Conservation (phyloP, 352 stramenopile genomes). For the Globisporangium heterothallicum region DNA sequence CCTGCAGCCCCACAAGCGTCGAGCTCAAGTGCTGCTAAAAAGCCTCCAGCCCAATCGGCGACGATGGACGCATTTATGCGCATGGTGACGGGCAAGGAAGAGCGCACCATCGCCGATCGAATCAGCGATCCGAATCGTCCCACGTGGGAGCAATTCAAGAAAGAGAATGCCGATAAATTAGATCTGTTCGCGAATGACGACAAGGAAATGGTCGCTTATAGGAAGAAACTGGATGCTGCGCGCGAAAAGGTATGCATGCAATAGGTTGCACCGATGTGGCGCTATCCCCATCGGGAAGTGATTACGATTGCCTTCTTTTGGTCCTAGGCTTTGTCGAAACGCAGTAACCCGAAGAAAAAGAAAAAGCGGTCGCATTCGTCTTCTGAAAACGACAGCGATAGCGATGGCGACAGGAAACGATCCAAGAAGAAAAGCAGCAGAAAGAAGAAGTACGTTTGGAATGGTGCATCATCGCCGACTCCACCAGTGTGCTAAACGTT, state of each 20-base stretch:
- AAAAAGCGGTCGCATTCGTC: conserved; percentile 61
- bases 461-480: too few relatives aligned
- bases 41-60: conserved; percentile 40
- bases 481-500: too few relatives aligned
- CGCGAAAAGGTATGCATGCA: conserved; percentile 71
- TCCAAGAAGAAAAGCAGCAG: conserved; percentile 57
- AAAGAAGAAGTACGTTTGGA: conserved; percentile 82
- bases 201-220: conserved; percentile 93
- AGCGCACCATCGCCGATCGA: conserved; percentile 91
- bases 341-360: conserved; percentile 62
- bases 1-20: neutral
- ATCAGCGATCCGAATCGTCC: conserved; percentile 91
- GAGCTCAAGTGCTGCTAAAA: conserved; percentile 6
- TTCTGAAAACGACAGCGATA: conserved; percentile 43
- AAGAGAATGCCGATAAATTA: conserved; percentile 93
- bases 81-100: conserved; percentile 90
- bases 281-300: too few relatives aligned
- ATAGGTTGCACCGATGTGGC: neutral
- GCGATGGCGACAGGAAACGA: conserved; percentile 37
- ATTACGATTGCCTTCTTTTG: neutral
- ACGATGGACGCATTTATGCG: conserved; percentile 94
- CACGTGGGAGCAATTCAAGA: conserved; percentile 96
- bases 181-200: conserved; percentile 81
- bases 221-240: conserved; percentile 88
- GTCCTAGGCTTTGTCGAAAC: conserved; percentile 58